Conservation (phyloP, 306 rosid genomes). For the Prunus davidiana region DNA sequence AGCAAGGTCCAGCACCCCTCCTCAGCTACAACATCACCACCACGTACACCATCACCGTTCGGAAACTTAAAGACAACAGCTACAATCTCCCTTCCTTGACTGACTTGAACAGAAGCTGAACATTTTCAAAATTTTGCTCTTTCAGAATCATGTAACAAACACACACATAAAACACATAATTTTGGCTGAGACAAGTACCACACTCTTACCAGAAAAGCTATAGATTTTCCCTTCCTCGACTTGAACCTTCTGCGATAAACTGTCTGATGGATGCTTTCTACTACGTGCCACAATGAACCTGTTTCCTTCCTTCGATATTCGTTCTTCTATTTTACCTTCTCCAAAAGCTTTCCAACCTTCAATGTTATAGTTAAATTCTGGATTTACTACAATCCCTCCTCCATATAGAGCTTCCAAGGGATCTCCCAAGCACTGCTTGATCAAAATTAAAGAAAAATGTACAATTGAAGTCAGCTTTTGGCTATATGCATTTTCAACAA, state of each 20-base stretch:
- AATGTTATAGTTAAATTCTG: constrained; percentile 52
- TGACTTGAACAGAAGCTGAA: constrained; percentile 71
- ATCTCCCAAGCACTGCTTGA: constrained; percentile 58
- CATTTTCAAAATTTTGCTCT: background rate
- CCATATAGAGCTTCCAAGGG: constrained; percentile 55
- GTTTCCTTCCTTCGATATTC: constrained; percentile 51
- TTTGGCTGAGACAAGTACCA: background rate
- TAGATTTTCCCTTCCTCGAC: constrained; percentile 49
- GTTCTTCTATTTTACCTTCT: constrained; percentile 45
- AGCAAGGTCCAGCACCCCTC: constrained; percentile 70
- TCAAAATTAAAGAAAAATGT: constrained; percentile 14
- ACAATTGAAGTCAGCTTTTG: background rate
- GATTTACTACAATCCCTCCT: constrained; percentile 80
- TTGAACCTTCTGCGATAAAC: constrained; percentile 58
- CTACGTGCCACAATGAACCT: constrained; percentile 49
- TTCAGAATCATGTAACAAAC: background rate
- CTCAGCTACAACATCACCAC: constrained; percentile 48
- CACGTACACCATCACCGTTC: constrained; percentile 30
- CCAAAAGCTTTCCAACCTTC: constrained; percentile 66
- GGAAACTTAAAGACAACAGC: constrained; percentile 42
- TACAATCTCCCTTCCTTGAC: constrained; percentile 58
- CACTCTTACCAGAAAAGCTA: constrained; percentile 46
- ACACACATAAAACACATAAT: background rate
- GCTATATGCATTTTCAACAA: background rate
- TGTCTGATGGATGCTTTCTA: constrained; percentile 46